Conservation (phyloP, 768 basidiomycete species). For the Trametes cinnabarina region DNA sequence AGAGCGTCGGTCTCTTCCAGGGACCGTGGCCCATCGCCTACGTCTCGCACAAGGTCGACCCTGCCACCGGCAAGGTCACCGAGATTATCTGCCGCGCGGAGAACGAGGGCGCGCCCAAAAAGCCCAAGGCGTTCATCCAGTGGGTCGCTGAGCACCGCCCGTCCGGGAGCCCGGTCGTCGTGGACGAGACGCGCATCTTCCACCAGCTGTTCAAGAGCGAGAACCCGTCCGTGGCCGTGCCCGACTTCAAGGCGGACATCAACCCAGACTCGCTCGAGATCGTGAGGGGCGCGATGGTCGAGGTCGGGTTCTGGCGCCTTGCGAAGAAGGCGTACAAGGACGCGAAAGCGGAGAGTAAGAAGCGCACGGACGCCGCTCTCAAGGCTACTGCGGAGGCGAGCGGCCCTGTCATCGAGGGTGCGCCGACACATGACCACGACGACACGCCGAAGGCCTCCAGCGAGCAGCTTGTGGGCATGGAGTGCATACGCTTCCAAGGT, state of each 20-base stretch:
- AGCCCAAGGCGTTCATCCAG: slow-evolving; percentile 93
- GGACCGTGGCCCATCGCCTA: slow-evolving; percentile 91
- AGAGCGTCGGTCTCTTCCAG: slow-evolving; percentile 95
- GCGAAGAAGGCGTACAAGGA: slow-evolving; percentile 64
- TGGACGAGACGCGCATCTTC: slow-evolving; percentile 92
- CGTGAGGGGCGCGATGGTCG: slow-evolving; percentile 78
- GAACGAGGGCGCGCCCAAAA: slow-evolving; percentile 57
- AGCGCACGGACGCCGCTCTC: slow-evolving; percentile 59
- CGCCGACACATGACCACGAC: slow-evolving; percentile 35
- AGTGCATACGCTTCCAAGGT: slow-evolving; percentile 95
- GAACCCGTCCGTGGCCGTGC: slow-evolving; percentile 64
- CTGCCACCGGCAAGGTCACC: slow-evolving; percentile 64
- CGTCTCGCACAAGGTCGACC: slow-evolving; percentile 81
- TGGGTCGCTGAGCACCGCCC: slow-evolving; percentile 89
- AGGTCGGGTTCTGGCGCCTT: slow-evolving; percentile 85
- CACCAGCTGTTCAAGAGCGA: slow-evolving; percentile 93
- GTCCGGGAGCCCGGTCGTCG: slow-evolving; percentile 75
- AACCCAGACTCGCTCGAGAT: slow-evolving; percentile 79
- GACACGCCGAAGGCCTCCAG: slow-evolving; percentile 72
- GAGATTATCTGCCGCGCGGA: slow-evolving; percentile 83
- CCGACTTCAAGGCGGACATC: slow-evolving; percentile 82
- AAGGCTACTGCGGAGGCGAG: slow-evolving; percentile 38
- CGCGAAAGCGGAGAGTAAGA: slow-evolving; percentile 64
- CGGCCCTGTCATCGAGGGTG: slow-evolving; percentile 30
- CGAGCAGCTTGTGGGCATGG: slow-evolving; percentile 83